Percentiles rank a stretch among this genome's conserved stretches.
These are phyloP conservation scores for Emmonsia crescens DNA, from an alignment of 2,329 filamentous ascomycete genomes.

Conservation along the genomic window DNA sequence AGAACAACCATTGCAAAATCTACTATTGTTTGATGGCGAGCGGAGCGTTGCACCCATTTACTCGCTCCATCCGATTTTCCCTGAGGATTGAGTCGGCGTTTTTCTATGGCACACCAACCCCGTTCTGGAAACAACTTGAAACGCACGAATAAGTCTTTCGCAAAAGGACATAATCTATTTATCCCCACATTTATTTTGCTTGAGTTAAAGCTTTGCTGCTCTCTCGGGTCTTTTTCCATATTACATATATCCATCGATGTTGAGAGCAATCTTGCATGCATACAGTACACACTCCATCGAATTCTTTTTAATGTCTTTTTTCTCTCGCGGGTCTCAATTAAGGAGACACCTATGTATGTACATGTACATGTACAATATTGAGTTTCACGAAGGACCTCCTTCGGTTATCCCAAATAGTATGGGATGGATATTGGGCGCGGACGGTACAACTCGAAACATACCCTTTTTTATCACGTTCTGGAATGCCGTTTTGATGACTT, in stretches of 20 bases:
- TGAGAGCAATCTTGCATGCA: too few relatives aligned
- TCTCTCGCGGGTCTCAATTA: neutral
- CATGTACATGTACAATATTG: neutral
- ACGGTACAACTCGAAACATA: neutral
- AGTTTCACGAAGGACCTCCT: neutral
- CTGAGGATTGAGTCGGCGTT: conserved; percentile 8
- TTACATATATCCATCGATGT: too few relatives aligned
- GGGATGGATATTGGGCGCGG: neutral
- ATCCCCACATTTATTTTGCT: neutral
- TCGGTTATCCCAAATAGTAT: neutral
- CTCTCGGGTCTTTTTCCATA: neutral
- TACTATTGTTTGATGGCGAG: conserved; percentile 83
- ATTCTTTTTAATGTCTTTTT: neutral
- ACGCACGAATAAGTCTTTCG: neutral
- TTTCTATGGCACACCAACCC: neutral
- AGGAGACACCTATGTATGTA: neutral
- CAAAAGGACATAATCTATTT: neutral
- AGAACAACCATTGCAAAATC: conserved; percentile 93
- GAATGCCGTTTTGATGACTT: neutral
- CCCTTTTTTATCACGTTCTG: neutral
- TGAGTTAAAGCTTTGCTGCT: neutral
- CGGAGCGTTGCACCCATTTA: conserved; percentile 69
- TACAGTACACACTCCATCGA: neutral
- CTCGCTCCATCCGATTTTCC: conserved; percentile 60
- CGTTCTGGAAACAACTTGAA: neutral